A percentile compares a stretch with the other conserved stretches of the same genome.
These are phyloP conservation scores for Elongisporangium anandrum DNA, from an alignment of 352 stramenopile species.

Conservation along the genomic window DNA sequence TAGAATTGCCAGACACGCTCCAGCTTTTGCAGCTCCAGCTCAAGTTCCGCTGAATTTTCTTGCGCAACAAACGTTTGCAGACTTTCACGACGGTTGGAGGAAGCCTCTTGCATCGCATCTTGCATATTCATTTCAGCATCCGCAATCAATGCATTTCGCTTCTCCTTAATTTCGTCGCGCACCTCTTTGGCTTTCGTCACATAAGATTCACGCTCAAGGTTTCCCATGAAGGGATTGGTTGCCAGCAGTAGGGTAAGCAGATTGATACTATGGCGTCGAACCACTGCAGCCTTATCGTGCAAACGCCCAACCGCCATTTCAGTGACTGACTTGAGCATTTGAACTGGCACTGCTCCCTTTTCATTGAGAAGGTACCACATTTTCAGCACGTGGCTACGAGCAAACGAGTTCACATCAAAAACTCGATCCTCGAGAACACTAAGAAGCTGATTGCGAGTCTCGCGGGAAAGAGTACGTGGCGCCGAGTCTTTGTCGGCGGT, in stretches of 20 bases:
- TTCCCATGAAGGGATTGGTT: conserved; percentile 94
- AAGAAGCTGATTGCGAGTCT: conserved; percentile 74
- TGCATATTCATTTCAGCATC: conserved; percentile 75
- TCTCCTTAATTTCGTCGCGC: conserved; percentile 49
- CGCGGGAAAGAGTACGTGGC: conserved; percentile 45
- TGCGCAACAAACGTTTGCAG: conserved; percentile 3
- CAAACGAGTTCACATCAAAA: conserved; percentile 93
- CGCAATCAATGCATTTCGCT: conserved; percentile 74
- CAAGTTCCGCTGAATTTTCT: conserved; percentile 33
- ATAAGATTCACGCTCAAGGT: conserved; percentile 84
- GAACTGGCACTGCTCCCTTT: conserved; percentile 82
- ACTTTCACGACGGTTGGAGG: neutral
- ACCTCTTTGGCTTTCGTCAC: conserved; percentile 74
- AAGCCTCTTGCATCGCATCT: conserved; percentile 37
- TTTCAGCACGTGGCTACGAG: conserved; percentile 88
- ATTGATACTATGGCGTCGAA: conserved; percentile 84
- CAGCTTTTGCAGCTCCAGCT: conserved; percentile 76
- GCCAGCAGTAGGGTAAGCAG: conserved; percentile 89
- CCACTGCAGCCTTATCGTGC: conserved; percentile 92
- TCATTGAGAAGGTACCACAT: conserved; percentile 86
- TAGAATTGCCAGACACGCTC: conserved; percentile 89
- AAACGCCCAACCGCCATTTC: conserved; percentile 85
- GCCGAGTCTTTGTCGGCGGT: conserved; percentile 7
- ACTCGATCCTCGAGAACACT: conserved; percentile 86
- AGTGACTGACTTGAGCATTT: conserved; percentile 73